Percentiles rank a stretch among this genome's conserved stretches.
phyloP scores from a whole-genome alignment of 2,329 filamentous ascomycete genomes.

The Stagonosporopsis cucurbitacearum region DNA sequence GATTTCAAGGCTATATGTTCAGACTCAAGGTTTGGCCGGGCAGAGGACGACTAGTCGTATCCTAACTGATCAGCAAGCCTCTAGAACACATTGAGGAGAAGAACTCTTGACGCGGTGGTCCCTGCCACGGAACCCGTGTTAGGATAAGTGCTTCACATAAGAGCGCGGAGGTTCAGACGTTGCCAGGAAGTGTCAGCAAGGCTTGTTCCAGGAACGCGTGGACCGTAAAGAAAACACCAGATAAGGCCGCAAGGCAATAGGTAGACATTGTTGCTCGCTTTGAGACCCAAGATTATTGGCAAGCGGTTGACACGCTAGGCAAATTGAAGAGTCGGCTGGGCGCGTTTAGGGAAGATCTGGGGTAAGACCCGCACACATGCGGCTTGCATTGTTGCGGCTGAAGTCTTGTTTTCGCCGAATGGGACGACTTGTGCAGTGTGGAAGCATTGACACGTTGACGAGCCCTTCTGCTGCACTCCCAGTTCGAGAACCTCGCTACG shows the following conservation, averaged over 20 bases:
- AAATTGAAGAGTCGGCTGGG: slow-evolving; percentile 21
- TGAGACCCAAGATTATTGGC: slow-evolving; percentile 29
- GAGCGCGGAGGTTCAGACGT: slow-evolving; percentile 43
- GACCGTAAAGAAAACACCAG: slow-evolving; percentile 31
- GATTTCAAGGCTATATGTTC: slow-evolving; percentile 31
- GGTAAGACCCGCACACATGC: slow-evolving; percentile 19
- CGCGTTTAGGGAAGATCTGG: slow-evolving; percentile 16
- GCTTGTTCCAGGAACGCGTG: slow-evolving; percentile 25
- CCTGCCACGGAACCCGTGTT: slow-evolving; percentile 38
- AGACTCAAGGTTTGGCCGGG: slow-evolving; percentile 35
- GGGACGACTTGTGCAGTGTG: slow-evolving; percentile 27
- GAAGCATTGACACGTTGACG: slow-evolving; percentile 30
- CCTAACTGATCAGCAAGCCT: slow-evolving; percentile 36
- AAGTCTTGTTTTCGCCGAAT: slow-evolving; percentile 34
- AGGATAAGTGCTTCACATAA: slow-evolving; percentile 36
- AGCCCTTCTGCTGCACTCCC: slow-evolving; percentile 37
- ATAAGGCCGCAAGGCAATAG: slow-evolving; percentile 37
- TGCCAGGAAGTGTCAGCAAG: slow-evolving; percentile 32
- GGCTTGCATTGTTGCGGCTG: slow-evolving; percentile 39
- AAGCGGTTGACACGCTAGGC: slow-evolving; percentile 30
- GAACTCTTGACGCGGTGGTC: slow-evolving; percentile 32
- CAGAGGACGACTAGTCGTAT: slow-evolving; percentile 35
- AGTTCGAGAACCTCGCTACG: slow-evolving; percentile 36
- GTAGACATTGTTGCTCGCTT: slow-evolving; percentile 20
- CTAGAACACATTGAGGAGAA: slow-evolving; percentile 34